Base-by-base conservation (phyloP, 768 basidiomycete species). In the Tylopilus subfusipes region DNA sequence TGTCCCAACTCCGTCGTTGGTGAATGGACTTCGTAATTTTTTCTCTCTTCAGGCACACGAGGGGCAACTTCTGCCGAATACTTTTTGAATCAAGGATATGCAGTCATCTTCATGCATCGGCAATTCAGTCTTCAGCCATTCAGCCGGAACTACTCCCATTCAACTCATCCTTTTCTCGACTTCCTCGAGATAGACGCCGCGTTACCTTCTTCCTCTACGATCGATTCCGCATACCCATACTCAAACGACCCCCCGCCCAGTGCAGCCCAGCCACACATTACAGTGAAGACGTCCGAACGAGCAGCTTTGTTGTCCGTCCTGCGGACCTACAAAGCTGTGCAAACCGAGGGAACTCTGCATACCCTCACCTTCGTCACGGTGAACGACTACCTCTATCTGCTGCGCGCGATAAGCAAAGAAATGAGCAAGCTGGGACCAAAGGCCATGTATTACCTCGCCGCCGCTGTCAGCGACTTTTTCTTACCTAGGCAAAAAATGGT, bases 61-160 rank as follows among this genome's bases (percentile, higher is more conserved):
- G 97, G 97, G 40, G 92, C 97, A 29, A 94, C 96, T 0, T 98
- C 97, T 19, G 96, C 97, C 2, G 97, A 99, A 72, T 97, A 98
- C 75, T 98, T 99, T 70, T 82, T 98, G 56, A 83, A 88, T 63
- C 85, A 90, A 8, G 90, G 88, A 53, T 98, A 98, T 75, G 94
- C 95, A 24, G 97, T 99, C 70, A 93, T 99, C 61, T 99, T 99
- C 76, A 90, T 99, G 83, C 96, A 99, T 71, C 80, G 96, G 21
- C 93, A 97, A 72, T 96, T 97, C 77, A 98, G 95, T 60, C 82
- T 98, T 40, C 93, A 97, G 64, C 97, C 97, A 0, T 99, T 96
- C 78, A 94, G 91, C 67, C 76, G 97, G 46, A 96, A 99, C 69
- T 99, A 98, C 73, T 97, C 94, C 10, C 96, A 99, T 71, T 95